These are phyloP conservation scores for Pelargonium exstipulatum DNA, from an alignment of 441 rosid genomes.

Conservation along the genomic window DNA sequence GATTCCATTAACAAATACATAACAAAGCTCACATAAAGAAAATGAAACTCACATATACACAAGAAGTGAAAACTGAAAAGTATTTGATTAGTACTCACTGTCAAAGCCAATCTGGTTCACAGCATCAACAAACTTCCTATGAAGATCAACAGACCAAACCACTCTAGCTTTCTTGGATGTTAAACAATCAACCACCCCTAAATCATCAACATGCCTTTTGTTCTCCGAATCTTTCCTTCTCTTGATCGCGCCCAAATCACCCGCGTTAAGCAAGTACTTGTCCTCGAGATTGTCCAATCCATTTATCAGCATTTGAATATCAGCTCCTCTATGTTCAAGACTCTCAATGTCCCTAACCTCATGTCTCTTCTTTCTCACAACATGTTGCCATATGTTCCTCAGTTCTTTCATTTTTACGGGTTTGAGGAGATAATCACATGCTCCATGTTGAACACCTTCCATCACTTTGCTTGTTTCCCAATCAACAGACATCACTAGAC, in stretches of 20 bases:
- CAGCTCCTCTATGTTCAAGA: constrained; percentile 1
- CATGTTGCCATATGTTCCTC: constrained; percentile 7
- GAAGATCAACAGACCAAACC: constrained; percentile 10
- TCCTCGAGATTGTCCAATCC: not conserved
- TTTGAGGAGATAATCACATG: constrained; percentile 5
- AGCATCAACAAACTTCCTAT: constrained; percentile 9
- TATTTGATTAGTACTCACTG: not conserved
- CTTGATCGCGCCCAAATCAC: not conserved
- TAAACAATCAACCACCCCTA: constrained; percentile 5
- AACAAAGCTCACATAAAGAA: not conserved
- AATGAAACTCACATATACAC: not conserved
- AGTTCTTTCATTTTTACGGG: constrained; percentile 8
- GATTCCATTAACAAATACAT: not conserved
- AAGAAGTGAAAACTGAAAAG: not conserved
- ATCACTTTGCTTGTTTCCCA: constrained; percentile 8
- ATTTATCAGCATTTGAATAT: constrained; percentile 8
- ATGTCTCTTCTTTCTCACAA: constrained; percentile 5
- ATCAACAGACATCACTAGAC: constrained; percentile 6
- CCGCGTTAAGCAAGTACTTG: not conserved
- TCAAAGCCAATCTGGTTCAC: constrained; percentile 11
- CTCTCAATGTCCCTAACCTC: constrained; percentile 6
- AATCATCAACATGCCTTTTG: constrained; percentile 12
- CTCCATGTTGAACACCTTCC: constrained; percentile 9
- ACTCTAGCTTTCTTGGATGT: constrained; percentile 9
- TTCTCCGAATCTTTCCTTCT: constrained; percentile 9